These are phyloP conservation scores for Cladochytrium replicatum DNA, from an alignment of 192 early-diverging fungal genomes.

Conservation along the genomic window DNA sequence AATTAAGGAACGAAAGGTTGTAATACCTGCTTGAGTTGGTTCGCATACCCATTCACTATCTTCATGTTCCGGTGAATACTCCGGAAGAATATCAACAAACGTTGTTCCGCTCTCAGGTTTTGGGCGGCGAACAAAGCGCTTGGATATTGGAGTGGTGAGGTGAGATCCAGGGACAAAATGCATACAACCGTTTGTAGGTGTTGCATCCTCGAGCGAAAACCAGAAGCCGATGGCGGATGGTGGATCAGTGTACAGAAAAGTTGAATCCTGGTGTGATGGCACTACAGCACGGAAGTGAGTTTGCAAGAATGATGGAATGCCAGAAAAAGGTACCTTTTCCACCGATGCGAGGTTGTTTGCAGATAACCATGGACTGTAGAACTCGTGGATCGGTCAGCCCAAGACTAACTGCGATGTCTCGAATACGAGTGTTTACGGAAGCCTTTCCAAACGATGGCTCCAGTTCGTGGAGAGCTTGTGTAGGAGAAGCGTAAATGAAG, in stretches of 20 bases:
- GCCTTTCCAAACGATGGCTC: constrained; percentile 67
- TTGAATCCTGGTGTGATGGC: constrained; percentile 82
- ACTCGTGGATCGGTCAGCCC: constrained; percentile 63
- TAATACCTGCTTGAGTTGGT: constrained; percentile 37
- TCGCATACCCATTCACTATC: constrained; percentile 48
- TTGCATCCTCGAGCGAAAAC: constrained; percentile 92
- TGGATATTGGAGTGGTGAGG: constrained; percentile 43
- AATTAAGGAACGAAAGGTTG: background rate
- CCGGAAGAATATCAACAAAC: constrained; percentile 42
- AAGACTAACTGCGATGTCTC: constrained; percentile 43
- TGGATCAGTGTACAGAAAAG: constrained; percentile 84
- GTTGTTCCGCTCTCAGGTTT: constrained; percentile 45
- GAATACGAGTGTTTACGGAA: constrained; percentile 42
- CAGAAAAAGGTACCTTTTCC: constrained; percentile 17
- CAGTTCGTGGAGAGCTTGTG: constrained; percentile 58
- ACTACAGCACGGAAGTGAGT: constrained; percentile 57
- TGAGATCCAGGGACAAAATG: constrained; percentile 77
- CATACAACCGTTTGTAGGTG: constrained; percentile 74
- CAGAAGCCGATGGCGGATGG: constrained; percentile 76
- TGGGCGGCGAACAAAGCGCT: constrained; percentile 54
- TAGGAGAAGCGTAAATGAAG: background rate
- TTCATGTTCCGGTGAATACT: too few species aligned
- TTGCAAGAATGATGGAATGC: constrained; percentile 20
- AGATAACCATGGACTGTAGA: constrained; percentile 89
- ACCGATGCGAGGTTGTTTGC: constrained; percentile 50